A percentile compares a stretch with the other conserved stretches of the same genome.
These are phyloP conservation scores for Aureobasidium sp. DNA, from an alignment of 2,329 filamentous ascomycete genomes.

Conservation along the genomic window DNA sequence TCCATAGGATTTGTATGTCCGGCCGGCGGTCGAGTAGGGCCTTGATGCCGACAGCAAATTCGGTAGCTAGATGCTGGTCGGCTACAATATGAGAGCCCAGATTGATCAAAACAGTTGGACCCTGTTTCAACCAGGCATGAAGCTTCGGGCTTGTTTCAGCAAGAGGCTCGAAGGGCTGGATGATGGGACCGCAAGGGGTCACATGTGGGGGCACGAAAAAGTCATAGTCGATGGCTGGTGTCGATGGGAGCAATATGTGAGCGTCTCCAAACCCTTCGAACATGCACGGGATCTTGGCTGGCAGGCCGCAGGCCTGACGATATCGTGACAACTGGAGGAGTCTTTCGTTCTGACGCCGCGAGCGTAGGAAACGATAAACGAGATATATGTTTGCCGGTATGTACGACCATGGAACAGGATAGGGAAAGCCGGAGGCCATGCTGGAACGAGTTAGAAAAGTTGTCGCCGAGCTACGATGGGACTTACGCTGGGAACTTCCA, in stretches of 20 bases:
- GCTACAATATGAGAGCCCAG: slow-evolving; percentile 3
- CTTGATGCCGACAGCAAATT: slow-evolving; percentile 1
- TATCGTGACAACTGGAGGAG: not conserved
- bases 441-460: not conserved
- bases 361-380: not conserved
- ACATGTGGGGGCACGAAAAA: not conserved
- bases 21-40: slow-evolving; percentile 2
- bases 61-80: not conserved
- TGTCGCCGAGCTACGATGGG: not conserved
- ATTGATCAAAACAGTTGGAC: slow-evolving; percentile 13
- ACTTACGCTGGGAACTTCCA: slow-evolving; percentile 6
- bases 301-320: not conserved
- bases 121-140: not conserved
- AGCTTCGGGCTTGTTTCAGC: not conserved
- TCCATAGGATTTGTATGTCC: slow-evolving; percentile 11
- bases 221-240: not conserved
- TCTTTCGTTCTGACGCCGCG: not conserved
- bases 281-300: not conserved
- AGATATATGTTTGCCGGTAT: not conserved
- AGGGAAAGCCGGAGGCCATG: not conserved
- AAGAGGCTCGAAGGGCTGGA: not conserved
- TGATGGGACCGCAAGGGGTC: not conserved
- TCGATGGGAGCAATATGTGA: not conserved
- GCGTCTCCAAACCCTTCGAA: not conserved
- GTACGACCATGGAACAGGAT: not conserved